Conservation (phyloP, 2,329 filamentous ascomycete species). For the Alternaria incomplexa region DNA sequence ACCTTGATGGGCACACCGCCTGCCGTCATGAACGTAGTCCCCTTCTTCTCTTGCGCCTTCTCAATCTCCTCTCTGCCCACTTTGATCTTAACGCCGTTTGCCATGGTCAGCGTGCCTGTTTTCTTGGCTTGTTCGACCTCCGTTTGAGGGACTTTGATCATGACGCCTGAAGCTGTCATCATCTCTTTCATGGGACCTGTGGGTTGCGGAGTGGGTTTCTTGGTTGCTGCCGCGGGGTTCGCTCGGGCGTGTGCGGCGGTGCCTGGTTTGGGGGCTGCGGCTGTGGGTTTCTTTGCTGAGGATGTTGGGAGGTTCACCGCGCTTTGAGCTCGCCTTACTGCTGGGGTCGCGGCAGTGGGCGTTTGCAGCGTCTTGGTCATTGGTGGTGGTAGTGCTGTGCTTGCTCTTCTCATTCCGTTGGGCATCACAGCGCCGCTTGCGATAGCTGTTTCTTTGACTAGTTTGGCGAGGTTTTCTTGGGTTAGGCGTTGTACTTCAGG, state of each 20-base stretch:
- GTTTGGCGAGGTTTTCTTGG: constrained; percentile 45
- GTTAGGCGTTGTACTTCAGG: constrained; percentile 41
- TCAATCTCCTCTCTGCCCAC: constrained; percentile 42
- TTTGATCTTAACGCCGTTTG: constrained; percentile 39
- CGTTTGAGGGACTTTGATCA: constrained; percentile 41
- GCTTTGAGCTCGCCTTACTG: constrained; percentile 33
- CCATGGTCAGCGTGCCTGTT: constrained; percentile 37
- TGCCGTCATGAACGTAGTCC: constrained; percentile 33
- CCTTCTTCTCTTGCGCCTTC: constrained; percentile 38
- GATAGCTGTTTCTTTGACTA: constrained; percentile 48
- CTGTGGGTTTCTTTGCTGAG: constrained; percentile 14
- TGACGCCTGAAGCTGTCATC: constrained; percentile 39
- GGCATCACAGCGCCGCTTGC: constrained; percentile 44
- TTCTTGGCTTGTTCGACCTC: constrained; percentile 42
- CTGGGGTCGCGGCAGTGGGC: constrained; percentile 13
- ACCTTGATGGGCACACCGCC: constrained; percentile 44
- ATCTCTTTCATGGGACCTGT: constrained; percentile 37
- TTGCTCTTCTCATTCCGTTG: constrained; percentile 36
- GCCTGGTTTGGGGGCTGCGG: constrained; percentile 12
- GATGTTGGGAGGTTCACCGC: constrained; percentile 25
- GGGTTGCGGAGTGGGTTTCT: constrained; percentile 23
- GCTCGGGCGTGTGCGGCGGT: constrained; percentile 16
- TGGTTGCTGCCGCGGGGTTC: constrained; percentile 8
- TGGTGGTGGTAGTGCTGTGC: constrained; percentile 34
- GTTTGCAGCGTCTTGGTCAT: constrained; percentile 30